Base-by-base conservation (phyloP, 805 yeast species). In the Monosporozyma solicola region DNA sequence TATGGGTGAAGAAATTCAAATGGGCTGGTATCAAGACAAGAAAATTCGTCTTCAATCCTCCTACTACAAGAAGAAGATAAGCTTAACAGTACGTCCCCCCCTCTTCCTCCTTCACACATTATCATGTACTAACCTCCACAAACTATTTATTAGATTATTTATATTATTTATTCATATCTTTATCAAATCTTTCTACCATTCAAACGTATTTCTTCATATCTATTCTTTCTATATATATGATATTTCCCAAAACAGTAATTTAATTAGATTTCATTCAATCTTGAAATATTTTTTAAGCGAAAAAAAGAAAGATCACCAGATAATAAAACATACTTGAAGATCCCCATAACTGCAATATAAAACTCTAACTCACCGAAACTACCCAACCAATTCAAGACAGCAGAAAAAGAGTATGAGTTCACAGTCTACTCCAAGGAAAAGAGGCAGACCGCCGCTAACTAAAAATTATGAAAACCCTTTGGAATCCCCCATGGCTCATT, bases 1-100 rank as follows among this genome's bases (percentile, higher is more conserved):
- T 94, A 65, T 88, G 91, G 86, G 91, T 89, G 61, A 94, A 94
- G 86, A 88, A 87, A 76, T 92, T 90, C 89, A 94, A 94, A 80
- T 94, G 99, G 99, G 82, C 91, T 68, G 85, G 90, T 66, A 81
- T 94, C 75, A 91, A 91, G 83, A 87, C 83, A 77, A 88, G 98
- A 82, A 88, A 91, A 84, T 80, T 87, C 72, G 83, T 83, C 68
- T 94, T 84, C 82, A 85, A 80, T 77, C 96, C 96, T 70, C 97
- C 97, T 75, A 87, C 46, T 75, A 87, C 46, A 43, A 43, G n/a
- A 24, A 43, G 31, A 43, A 4, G 16, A 43, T 24, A 15, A 43
- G 24, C 8, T 15, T 20, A 20, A 39, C 2, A 39, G 20, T 20
- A 20, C 20, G 20, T 20, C 20, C 41, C 5, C 5, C 10, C 27